phyloP scores from a whole-genome alignment of 2,329 filamentous ascomycete genomes.

The Aotearoamyces nothofagi region DNA sequence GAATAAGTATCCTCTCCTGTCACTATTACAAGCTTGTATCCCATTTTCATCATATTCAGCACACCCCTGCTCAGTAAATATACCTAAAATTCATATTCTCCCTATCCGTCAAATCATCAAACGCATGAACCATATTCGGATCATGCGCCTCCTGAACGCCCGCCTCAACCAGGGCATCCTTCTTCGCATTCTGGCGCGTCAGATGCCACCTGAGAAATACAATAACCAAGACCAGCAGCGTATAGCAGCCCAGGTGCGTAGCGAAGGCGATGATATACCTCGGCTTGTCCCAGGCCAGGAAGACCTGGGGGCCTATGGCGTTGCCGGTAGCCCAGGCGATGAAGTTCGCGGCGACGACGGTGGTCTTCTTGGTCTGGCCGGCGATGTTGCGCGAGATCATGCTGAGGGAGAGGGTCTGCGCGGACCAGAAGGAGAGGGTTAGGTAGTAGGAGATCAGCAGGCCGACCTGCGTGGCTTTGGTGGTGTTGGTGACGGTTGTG shows the following conservation, averaged over 20 bases:
- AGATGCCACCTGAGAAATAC: conserved; percentile 11
- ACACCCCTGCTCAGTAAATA: too few relatives aligned
- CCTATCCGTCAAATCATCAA: conserved; percentile 16
- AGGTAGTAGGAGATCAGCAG: conserved; percentile 64
- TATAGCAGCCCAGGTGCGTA: conserved; percentile 32
- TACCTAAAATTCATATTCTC: conserved; percentile 12
- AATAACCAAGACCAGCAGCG: conserved; percentile 10
- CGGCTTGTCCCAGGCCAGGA: conserved; percentile 33
- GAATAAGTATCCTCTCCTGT: too few relatives aligned
- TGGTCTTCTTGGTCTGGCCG: conserved; percentile 35
- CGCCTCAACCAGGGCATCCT: conserved; percentile 7
- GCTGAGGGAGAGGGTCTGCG: conserved; percentile 49
- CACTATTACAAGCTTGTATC: too few relatives aligned
- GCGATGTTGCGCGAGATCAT: conserved; percentile 38
- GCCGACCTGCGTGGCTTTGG: conserved; percentile 43
- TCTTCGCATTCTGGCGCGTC: conserved; percentile 19
- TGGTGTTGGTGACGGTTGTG: conserved; percentile 48
- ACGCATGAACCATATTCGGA: conserved; percentile 13
- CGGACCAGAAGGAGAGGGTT: conserved; percentile 64
- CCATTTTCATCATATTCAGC: too few relatives aligned
- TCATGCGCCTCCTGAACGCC: conserved; percentile 7
- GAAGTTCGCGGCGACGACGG: conserved; percentile 31
- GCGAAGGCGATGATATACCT: conserved; percentile 37
- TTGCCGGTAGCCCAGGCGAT: conserved; percentile 37
- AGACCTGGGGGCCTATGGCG: conserved; percentile 37